Conservation (phyloP, 306 rosid genomes). For the Hippophae tibetana region DNA sequence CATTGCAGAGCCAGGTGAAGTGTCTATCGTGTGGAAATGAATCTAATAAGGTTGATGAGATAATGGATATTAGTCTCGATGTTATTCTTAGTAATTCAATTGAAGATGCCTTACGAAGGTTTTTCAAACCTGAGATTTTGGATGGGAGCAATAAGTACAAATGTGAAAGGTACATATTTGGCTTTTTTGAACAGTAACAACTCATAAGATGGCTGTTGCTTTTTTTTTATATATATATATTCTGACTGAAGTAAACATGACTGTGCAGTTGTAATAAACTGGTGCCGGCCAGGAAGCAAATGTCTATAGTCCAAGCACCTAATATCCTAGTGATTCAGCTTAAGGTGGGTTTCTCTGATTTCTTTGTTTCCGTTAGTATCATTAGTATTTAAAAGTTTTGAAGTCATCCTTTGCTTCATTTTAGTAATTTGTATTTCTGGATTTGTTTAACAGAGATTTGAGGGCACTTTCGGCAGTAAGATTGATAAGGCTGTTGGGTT, state of each 20-base stretch:
- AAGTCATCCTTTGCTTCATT: conserved; percentile 9
- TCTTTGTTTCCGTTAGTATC: neutral
- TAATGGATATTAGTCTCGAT: conserved; percentile 98
- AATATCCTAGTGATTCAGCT: conserved; percentile 85
- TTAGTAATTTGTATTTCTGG: conserved; percentile 22
- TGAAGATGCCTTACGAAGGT: conserved; percentile 72
- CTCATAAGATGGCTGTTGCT: neutral
- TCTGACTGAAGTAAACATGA: conserved; percentile 21
- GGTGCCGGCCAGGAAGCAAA: conserved; percentile 89
- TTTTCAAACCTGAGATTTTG: conserved; percentile 84
- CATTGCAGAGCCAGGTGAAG: conserved; percentile 99
- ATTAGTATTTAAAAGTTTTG: conserved; percentile 8
- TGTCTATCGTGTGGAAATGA: conserved; percentile 83
- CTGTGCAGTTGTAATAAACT: conserved; percentile 73
- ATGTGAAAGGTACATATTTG: conserved; percentile 66
- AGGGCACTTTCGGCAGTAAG: conserved; percentile 84
- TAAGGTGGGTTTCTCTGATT: conserved; percentile 48
- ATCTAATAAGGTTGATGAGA: conserved; percentile 96
- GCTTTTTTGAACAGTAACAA: neutral
- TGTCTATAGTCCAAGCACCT: conserved; percentile 91
- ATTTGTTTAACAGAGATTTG: conserved; percentile 72
- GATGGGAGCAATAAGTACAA: conserved; percentile 94
- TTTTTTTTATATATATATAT: neutral
- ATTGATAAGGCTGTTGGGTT: conserved; percentile 82
- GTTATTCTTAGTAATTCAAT: conserved; percentile 86